A percentile compares a stretch with the other conserved stretches of the same genome.
These are phyloP conservation scores for Teratosphaeria viscida DNA, from an alignment of 2,329 filamentous ascomycete genomes.

Conservation along the genomic window DNA sequence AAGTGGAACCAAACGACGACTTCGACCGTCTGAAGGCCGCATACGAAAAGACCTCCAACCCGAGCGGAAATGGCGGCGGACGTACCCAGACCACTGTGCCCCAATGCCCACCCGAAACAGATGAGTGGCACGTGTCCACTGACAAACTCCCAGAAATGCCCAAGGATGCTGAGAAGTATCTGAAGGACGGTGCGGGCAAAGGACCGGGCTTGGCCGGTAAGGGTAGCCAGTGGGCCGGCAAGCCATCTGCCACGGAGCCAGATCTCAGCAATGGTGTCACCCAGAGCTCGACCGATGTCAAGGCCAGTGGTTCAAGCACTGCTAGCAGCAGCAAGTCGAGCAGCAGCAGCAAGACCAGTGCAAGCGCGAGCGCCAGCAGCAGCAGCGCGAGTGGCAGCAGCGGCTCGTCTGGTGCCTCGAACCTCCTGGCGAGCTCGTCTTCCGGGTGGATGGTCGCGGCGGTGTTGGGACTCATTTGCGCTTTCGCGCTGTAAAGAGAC, in stretches of 20 bases:
- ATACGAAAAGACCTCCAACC: slow-evolving; percentile 40
- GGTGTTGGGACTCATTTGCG: not conserved
- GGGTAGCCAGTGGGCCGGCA: slow-evolving; percentile 38
- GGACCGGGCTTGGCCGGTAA: slow-evolving; percentile 42
- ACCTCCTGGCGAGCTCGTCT: not conserved
- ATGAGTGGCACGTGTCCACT: slow-evolving; percentile 47
- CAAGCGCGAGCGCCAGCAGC: not conserved
- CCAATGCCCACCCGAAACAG: slow-evolving; percentile 43
- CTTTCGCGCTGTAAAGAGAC: not conserved
- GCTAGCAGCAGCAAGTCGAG: not conserved
- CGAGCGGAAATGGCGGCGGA: slow-evolving; percentile 49
- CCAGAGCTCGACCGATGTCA: not conserved
- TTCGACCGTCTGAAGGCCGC: slow-evolving; percentile 49
- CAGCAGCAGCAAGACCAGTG: not conserved
- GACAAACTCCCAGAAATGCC: slow-evolving; percentile 46
- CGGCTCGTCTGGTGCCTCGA: not conserved
- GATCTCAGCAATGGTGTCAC: slow-evolving; percentile 27
- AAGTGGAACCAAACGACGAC: slow-evolving; percentile 50
- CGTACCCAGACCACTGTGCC: slow-evolving; percentile 38
- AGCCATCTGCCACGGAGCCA: slow-evolving; percentile 38
- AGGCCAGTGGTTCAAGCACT: not conserved
- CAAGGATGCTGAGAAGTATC: slow-evolving; percentile 42
- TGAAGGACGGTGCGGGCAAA: slow-evolving; percentile 47
- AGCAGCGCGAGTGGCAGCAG: not conserved
- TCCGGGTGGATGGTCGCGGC: not conserved